These are phyloP conservation scores for Astrothelium macrocarpum DNA, from an alignment of 495 filamentous ascomycete species.

Conservation along the genomic window DNA sequence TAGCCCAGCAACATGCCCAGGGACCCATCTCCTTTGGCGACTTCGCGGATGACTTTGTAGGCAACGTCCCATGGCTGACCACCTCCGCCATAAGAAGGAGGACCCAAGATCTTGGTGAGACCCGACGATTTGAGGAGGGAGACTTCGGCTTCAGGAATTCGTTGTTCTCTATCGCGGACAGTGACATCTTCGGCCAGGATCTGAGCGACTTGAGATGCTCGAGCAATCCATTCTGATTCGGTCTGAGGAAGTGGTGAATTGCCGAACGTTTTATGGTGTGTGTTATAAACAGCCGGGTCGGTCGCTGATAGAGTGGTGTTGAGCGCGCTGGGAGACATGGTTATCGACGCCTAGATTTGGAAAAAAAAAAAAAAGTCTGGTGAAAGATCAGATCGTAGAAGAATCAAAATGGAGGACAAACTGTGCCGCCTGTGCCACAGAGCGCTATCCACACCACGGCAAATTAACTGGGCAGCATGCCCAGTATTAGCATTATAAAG, in stretches of 20 bases:
- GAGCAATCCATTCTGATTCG: constrained; percentile 39
- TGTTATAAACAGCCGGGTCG: constrained; percentile 43
- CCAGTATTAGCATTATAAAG: too few relatives aligned
- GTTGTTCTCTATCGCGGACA: constrained; percentile 45
- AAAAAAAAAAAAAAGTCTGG: background rate
- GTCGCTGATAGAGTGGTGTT: constrained; percentile 16
- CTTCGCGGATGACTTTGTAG: constrained; percentile 48
- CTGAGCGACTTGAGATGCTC: constrained; percentile 44
- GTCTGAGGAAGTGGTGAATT: constrained; percentile 36
- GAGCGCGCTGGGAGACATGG: background rate
- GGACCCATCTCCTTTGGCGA: constrained; percentile 50
- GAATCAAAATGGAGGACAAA: too few relatives aligned
- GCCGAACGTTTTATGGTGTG: constrained; percentile 36
- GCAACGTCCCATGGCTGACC: constrained; percentile 47
- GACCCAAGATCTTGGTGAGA: constrained; percentile 46
- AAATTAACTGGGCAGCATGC: too few relatives aligned
- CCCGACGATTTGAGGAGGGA: constrained; percentile 47
- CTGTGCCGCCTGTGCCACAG: background rate
- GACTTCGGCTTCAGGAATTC: constrained; percentile 47
- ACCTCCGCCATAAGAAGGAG: constrained; percentile 47
- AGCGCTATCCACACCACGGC: background rate
- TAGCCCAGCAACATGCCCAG: constrained; percentile 53
- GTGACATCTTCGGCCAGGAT: constrained; percentile 45
- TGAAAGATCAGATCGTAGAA: too few relatives aligned
- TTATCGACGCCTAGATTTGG: background rate